Conservation (phyloP, 768 basidiomycete species). For the Pisolithus marmoratus region DNA sequence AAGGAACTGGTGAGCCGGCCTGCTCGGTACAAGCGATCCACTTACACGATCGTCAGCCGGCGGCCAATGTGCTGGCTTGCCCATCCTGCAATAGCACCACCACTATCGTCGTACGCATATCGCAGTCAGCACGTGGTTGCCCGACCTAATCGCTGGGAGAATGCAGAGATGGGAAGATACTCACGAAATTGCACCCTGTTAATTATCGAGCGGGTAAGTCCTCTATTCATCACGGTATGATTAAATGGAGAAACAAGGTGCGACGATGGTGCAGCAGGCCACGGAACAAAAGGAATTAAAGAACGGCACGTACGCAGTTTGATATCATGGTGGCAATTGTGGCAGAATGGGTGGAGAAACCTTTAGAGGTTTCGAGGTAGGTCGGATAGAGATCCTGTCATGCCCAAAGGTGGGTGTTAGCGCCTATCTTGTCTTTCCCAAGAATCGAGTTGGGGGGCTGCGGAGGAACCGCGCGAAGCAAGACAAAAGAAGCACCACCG, state of each 20-base stretch:
- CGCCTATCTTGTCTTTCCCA: not conserved
- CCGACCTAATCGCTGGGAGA: not conserved
- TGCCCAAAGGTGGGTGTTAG: not conserved
- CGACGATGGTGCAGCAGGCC: not conserved
- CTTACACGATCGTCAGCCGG: constrained; percentile 66
- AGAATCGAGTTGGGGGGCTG: not conserved
- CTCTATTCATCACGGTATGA: not conserved
- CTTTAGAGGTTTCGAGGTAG: constrained; percentile 60
- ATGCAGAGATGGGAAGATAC: constrained; percentile 15
- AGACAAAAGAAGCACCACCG: constrained; percentile 4
- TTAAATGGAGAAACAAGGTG: not conserved
- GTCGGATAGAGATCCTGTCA: constrained; percentile 72
- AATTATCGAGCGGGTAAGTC: not conserved
- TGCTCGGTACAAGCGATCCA: not conserved
- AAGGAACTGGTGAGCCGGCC: not conserved
- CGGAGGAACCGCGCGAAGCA: not conserved
- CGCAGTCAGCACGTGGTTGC: not conserved
- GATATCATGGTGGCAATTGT: constrained; percentile 81
- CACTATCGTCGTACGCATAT: constrained; percentile 28
- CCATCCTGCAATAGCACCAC: constrained; percentile 69
- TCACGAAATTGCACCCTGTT: constrained; percentile 41
- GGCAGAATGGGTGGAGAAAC: constrained; percentile 49
- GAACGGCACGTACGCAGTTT: constrained; percentile 43
- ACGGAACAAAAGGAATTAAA: not conserved
- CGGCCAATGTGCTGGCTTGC: constrained; percentile 74